These are phyloP conservation scores for Mycena rebaudengoi DNA, from an alignment of 768 basidiomycete genomes.

Conservation along the genomic window DNA sequence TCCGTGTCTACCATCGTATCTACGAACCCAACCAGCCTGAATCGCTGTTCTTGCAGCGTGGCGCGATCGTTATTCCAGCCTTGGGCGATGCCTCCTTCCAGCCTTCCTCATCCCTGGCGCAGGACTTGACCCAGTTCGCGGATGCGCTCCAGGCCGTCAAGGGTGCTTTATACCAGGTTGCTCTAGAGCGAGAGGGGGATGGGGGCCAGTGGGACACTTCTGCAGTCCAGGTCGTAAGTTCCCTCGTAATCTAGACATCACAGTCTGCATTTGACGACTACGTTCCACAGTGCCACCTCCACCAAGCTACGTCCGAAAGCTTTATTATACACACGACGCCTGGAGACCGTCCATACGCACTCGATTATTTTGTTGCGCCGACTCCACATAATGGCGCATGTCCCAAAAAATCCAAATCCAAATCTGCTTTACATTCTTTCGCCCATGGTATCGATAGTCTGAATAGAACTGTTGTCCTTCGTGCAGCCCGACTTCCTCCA, in stretches of 20 bases:
- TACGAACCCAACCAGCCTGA: conserved; percentile 53
- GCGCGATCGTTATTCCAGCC: conserved; percentile 44
- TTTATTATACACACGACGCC: conserved; percentile 63
- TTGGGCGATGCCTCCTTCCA: conserved; percentile 46
- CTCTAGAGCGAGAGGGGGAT: conserved; percentile 60
- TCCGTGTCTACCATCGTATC: conserved; percentile 57
- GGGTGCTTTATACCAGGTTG: conserved; percentile 74
- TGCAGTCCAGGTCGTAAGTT: conserved; percentile 65
- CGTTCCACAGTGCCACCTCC: conserved; percentile 70
- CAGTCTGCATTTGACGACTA: not conserved
- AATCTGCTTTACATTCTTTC: conserved; percentile 41
- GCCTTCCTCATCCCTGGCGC: conserved; percentile 49
- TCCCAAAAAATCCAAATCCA: conserved; percentile 42
- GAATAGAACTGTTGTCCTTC: conserved; percentile 63
- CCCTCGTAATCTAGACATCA: conserved; percentile 24
- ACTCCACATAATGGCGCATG: conserved; percentile 77
- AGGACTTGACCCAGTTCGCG: conserved; percentile 58
- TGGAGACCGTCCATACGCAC: conserved; percentile 60
- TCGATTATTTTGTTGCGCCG: conserved; percentile 78
- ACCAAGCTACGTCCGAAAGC: conserved; percentile 59
- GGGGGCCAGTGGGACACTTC: conserved; percentile 61
- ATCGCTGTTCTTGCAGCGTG: conserved; percentile 54
- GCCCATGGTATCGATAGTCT: conserved; percentile 36
- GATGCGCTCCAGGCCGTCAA: conserved; percentile 45
- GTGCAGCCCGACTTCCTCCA: conserved; percentile 59